phyloP scores from a whole-genome alignment of 2,329 filamentous ascomycete species.

The Allantophomopsis cytisporea region DNA sequence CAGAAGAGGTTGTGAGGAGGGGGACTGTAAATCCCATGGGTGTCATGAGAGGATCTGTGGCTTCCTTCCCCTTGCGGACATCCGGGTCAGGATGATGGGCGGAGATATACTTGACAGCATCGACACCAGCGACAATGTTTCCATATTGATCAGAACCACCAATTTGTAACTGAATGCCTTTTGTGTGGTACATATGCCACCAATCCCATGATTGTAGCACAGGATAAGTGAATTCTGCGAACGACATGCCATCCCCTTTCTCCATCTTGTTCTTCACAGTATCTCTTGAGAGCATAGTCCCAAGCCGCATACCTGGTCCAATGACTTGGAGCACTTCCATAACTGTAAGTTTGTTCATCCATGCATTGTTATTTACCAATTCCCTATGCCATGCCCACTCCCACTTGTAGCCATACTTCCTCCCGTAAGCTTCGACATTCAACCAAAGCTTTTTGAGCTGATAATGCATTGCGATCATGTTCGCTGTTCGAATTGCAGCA shows the following conservation, averaged over 20 bases:
- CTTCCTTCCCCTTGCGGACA: conserved; percentile 27
- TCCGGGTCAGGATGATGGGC: conserved; percentile 35
- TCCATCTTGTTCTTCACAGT: conserved; percentile 79
- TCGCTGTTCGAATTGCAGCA: conserved; percentile 40
- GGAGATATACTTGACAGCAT: conserved; percentile 66
- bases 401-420: conserved; percentile 51
- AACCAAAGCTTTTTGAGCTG: conserved; percentile 61
- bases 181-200: conserved; percentile 68
- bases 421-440: conserved; percentile 55
- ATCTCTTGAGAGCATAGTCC: conserved; percentile 78
- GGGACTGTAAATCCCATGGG: conserved; percentile 86
- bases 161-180: conserved; percentile 69
- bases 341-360: conserved; percentile 62
- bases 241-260: conserved; percentile 85
- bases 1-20: conserved; percentile 71
- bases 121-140: conserved; percentile 85
- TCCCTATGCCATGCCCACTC: conserved; percentile 54
- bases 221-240: conserved; percentile 87
- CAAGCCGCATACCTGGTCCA: conserved; percentile 62
- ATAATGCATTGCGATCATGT: conserved; percentile 53
- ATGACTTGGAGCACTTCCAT: conserved; percentile 64
- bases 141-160: conserved; percentile 94
- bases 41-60: conserved; percentile 15
- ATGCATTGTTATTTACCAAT: conserved; percentile 70
- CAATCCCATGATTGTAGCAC: conserved; percentile 94